Evolutionary conservation across 2,329 filamentous ascomycete species (phyloP).

Genomic region (Clarireedia sp.): DNA sequence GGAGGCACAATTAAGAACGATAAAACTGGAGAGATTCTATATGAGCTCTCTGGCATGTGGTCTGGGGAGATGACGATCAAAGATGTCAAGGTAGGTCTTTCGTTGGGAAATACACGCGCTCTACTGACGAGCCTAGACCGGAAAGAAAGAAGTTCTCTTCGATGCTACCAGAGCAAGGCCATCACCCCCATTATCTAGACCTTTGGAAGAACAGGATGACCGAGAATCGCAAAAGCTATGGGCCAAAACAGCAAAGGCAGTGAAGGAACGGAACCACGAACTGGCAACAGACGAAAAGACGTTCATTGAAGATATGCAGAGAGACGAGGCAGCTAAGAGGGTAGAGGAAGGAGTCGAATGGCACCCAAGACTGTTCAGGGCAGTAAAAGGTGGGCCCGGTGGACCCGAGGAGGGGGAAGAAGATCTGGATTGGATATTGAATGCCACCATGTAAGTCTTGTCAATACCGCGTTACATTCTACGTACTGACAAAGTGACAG

Average conservation of each 20-base stretch:
- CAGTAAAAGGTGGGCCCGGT: conserved; percentile 61
- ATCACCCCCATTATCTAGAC: conserved; percentile 63
- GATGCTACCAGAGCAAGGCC: conserved; percentile 74
- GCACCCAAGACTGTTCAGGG: conserved; percentile 78
- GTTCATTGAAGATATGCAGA: conserved; percentile 87
- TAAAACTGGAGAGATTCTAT: conserved; percentile 78
- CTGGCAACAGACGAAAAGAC: conserved; percentile 91
- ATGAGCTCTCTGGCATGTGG: conserved; percentile 87
- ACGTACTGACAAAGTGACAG: conserved; percentile 31
- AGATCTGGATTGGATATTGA: conserved; percentile 90
- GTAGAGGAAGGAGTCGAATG: conserved; percentile 75
- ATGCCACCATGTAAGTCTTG: conserved; percentile 65
- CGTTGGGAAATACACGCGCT: not conserved
- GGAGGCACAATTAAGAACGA: conserved; percentile 86
- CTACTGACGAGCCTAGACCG: conserved; percentile 52
- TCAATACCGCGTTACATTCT: not conserved
- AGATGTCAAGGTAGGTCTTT: conserved; percentile 56
- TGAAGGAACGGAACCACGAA: conserved; percentile 79
- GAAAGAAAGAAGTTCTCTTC: conserved; percentile 84
- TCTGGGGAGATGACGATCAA: conserved; percentile 92
- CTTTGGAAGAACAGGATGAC: conserved; percentile 78
- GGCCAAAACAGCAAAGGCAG: conserved; percentile 71
- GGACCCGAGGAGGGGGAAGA: conserved; percentile 74
- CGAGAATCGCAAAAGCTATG: conserved; percentile 87
- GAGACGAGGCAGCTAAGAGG: conserved; percentile 77